phyloP scores from a whole-genome alignment of 306 rosid genomes.

The Carpinus fangiana region DNA sequence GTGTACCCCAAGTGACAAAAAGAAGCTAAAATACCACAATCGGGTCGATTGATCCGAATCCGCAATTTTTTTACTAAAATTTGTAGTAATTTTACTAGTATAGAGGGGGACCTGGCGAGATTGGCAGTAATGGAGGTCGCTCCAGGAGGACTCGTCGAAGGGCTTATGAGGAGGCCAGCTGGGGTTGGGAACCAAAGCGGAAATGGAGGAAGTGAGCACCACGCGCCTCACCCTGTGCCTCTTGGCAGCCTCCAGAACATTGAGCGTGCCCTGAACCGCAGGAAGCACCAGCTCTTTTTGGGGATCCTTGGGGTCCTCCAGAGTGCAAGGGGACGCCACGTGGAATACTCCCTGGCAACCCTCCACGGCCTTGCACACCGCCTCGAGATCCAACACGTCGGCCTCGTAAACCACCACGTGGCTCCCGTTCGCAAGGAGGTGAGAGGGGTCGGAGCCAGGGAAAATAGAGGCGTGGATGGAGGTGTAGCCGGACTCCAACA shows the following conservation, averaged over 20 bases:
- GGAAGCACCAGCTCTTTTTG: conserved; percentile 57
- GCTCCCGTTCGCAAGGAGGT: conserved; percentile 27
- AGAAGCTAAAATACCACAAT: too few species aligned
- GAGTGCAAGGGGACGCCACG: conserved; percentile 86
- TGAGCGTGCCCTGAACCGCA: conserved; percentile 76
- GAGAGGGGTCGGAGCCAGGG: conserved; percentile 67
- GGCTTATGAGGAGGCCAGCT: conserved; percentile 51
- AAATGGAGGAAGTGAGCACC: conserved; percentile 82
- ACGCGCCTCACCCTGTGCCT: conserved; percentile 56
- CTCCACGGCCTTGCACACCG: conserved; percentile 50
- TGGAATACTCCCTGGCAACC: conserved; percentile 80
- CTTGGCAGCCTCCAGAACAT: conserved; percentile 64
- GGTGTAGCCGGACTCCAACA: conserved; percentile 53
- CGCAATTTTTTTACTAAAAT: not conserved
- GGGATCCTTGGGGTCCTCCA: conserved; percentile 71
- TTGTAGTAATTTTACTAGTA: not conserved
- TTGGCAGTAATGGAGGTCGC: conserved; percentile 66
- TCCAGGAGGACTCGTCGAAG: conserved; percentile 78
- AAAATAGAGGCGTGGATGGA: conserved; percentile 65
- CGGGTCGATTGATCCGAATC: too few species aligned
- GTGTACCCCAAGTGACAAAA: too few species aligned
- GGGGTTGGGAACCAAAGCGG: conserved; percentile 84
- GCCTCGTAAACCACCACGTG: conserved; percentile 48
- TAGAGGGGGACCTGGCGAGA: conserved; percentile 31
- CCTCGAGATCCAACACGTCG: conserved; percentile 51